Percentiles rank a stretch among this genome's conserved stretches.
Conservation (phyloP, 2,329 filamentous ascomycete genomes). For the Colletotrichum australisinense region DNA sequence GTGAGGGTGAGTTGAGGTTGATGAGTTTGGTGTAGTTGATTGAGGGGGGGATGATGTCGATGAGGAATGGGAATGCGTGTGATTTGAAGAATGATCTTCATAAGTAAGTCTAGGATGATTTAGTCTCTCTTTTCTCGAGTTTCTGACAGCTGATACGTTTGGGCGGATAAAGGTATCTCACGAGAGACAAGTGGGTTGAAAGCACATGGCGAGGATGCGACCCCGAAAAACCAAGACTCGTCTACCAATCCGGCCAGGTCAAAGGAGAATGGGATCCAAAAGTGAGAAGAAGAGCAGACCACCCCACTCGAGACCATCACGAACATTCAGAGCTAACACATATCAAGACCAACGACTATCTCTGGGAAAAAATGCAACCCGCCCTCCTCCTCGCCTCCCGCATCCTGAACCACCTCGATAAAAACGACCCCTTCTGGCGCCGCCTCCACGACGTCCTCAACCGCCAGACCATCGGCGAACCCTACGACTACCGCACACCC, state of each 20-base stretch:
- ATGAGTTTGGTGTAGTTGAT: slow-evolving; percentile 36
- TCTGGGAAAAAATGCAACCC: slow-evolving; percentile 45
- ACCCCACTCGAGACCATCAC: too few species aligned
- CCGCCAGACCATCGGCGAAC: slow-evolving; percentile 33
- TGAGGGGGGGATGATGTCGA: slow-evolving; percentile 40
- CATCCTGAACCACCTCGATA: slow-evolving; percentile 34
- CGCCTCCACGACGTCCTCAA: slow-evolving; percentile 41
- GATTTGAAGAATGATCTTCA: slow-evolving; percentile 39
- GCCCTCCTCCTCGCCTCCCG: slow-evolving; percentile 42
- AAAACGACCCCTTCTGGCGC: slow-evolving; percentile 37
- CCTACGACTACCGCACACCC: slow-evolving; percentile 29
- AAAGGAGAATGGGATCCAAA: slow-evolving; percentile 40
- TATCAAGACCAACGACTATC: slow-evolving; percentile 38
- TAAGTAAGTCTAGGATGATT: too few species aligned
- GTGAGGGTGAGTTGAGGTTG: too few species aligned
- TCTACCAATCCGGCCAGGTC: slow-evolving; percentile 39
- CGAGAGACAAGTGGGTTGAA: slow-evolving; percentile 18
- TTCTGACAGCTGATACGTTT: too few species aligned
- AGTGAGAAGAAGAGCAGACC: slow-evolving; percentile 30
- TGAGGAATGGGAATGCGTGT: slow-evolving; percentile 17
- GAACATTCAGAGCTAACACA: not conserved
- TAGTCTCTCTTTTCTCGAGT: too few species aligned
- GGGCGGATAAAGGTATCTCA: slow-evolving; percentile 17
- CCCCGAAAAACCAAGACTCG: slow-evolving; percentile 2
- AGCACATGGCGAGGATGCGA: not conserved